These are phyloP conservation scores for Cytospora paraplurivora DNA, from an alignment of 2,329 filamentous ascomycete species.

Conservation along the genomic window DNA sequence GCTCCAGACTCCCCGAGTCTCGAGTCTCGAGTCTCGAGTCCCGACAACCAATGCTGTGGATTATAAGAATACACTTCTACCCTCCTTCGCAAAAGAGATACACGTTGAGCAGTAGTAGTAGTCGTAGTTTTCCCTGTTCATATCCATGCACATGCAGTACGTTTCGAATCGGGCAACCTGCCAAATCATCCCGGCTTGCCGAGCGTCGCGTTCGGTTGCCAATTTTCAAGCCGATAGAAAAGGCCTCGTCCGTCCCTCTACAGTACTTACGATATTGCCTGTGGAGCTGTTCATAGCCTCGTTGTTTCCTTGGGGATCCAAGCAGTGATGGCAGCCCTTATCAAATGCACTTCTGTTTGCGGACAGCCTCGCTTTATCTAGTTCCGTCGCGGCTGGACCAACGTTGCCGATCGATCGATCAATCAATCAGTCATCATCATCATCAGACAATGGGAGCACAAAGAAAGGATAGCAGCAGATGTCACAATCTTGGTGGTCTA, in stretches of 20 bases:
- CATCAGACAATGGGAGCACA: neutral
- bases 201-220: neutral
- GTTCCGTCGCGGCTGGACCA: neutral
- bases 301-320: neutral
- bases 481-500: neutral
- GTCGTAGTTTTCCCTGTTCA: too few relatives aligned
- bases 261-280: neutral
- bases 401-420: neutral
- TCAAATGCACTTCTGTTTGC: neutral
- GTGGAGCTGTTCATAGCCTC: neutral
- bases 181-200: neutral
- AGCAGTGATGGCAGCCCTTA: neutral
- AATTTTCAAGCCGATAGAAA: neutral
- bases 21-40: too few relatives aligned
- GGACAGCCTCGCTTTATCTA: neutral
- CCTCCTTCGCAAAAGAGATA: too few relatives aligned
- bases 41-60: too few relatives aligned
- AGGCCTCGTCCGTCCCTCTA: neutral
- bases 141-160: too few relatives aligned
- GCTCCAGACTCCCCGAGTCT: too few relatives aligned
- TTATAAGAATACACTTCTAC: too few relatives aligned
- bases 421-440: too few relatives aligned
- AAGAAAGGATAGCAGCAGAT: neutral
- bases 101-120: too few relatives aligned
- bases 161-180: too few relatives aligned